Percentiles rank a stretch among this genome's conserved stretches.
phyloP scores from a whole-genome alignment of 2,329 filamentous ascomycete genomes.

The Sclerotinia sclerotiorum region DNA sequence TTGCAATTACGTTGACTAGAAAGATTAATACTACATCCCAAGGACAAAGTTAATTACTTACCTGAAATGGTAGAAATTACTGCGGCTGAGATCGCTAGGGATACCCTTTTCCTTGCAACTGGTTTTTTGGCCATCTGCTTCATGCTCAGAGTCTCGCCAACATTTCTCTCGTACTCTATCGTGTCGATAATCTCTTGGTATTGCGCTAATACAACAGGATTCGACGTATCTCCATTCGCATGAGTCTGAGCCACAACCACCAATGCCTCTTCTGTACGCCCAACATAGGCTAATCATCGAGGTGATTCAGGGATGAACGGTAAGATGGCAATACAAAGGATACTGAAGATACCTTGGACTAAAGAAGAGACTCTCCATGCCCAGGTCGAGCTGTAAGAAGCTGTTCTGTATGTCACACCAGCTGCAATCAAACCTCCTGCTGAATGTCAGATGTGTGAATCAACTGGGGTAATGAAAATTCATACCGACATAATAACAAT shows the following conservation, averaged over 20 bases:
- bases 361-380: conserved; percentile 41
- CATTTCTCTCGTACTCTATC: conserved; percentile 47
- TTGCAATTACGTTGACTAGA: conserved; percentile 48
- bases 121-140: conserved; percentile 49
- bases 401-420: conserved; percentile 41
- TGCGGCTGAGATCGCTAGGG: conserved; percentile 46
- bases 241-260: conserved; percentile 51
- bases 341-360: conserved; percentile 37
- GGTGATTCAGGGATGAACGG: conserved; percentile 52
- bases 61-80: conserved; percentile 52
- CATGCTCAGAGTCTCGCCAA: conserved; percentile 42
- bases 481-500: conserved; percentile 39
- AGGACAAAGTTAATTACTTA: background rate
- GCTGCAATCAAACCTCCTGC: conserved; percentile 42
- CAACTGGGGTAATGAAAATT: background rate
- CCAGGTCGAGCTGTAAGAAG: conserved; percentile 41
- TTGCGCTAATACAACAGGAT: conserved; percentile 47
- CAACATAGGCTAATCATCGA: conserved; percentile 56
- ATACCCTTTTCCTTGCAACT: conserved; percentile 51
- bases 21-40: background rate
- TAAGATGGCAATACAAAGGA: conserved; percentile 28
- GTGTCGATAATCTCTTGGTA: conserved; percentile 47
- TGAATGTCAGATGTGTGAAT: background rate
- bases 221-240: conserved; percentile 51
- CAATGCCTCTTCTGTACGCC: conserved; percentile 49